Conservation (phyloP, 2,329 filamentous ascomycete genomes). For the Emydomyces testavorans region DNA sequence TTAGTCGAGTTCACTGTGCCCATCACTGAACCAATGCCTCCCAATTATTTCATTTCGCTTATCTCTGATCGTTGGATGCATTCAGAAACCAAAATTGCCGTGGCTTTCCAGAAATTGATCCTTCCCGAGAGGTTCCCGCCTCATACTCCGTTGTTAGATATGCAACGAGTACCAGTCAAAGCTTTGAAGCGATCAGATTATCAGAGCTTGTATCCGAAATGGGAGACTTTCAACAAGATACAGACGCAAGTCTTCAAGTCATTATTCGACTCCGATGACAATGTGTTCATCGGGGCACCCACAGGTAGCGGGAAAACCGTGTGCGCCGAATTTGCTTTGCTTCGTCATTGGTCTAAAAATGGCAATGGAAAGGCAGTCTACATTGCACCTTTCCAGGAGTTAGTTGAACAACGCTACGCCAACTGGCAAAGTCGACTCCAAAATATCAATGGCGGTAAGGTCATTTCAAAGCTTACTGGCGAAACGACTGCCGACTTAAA, state of each 20-base stretch:
- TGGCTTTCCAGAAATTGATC: conserved; percentile 90
- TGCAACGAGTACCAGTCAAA: conserved; percentile 80
- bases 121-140: conserved; percentile 91
- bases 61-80: conserved; percentile 98
- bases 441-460: conserved; percentile 66
- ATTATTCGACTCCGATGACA: conserved; percentile 80
- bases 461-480: conserved; percentile 83
- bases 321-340: conserved; percentile 84
- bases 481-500: conserved; percentile 86
- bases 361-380: conserved; percentile 76
- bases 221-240: conserved; percentile 88
- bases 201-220: conserved; percentile 66
- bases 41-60: conserved; percentile 95
- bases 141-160: conserved; percentile 80
- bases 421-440: conserved; percentile 76
- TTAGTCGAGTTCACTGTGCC: conserved; percentile 92
- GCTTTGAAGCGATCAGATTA: conserved; percentile 81
- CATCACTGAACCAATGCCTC: conserved; percentile 94
- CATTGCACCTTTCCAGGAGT: conserved; percentile 85
- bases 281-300: conserved; percentile 83
- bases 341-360: conserved; percentile 71
- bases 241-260: conserved; percentile 97
- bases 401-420: conserved; percentile 67
- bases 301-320: conserved; percentile 94
- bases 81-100: conserved; percentile 80